These are phyloP conservation scores for Cryptosporidium meleagridis DNA, from an alignment of 169 alveolate species.

Conservation along the genomic window DNA sequence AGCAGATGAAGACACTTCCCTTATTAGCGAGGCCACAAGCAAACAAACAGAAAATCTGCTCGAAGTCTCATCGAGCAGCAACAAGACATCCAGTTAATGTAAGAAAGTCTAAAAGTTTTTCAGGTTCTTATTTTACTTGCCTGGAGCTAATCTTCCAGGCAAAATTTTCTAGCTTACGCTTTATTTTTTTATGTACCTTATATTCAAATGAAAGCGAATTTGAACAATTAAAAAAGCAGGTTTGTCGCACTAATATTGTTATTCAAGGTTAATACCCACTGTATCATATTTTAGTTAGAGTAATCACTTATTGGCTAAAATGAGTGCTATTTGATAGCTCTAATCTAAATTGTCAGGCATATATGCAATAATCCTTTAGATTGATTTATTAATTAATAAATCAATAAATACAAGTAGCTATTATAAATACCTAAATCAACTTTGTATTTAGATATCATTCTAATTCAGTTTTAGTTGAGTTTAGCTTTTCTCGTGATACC, in stretches of 20 bases:
- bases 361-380: background rate
- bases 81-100: slow-evolving; percentile 37
- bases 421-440: background rate
- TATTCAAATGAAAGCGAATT: too few relatives aligned
- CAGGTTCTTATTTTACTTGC: background rate
- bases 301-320: background rate
- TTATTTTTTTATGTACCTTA: background rate
- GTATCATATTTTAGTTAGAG: slow-evolving; percentile 1
- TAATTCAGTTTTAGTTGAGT: slow-evolving; percentile 1
- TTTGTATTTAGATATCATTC: background rate
- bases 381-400: background rate
- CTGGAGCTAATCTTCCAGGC: background rate
- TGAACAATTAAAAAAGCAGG: background rate
- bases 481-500: background rate
- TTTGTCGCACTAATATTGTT: background rate
- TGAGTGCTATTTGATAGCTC: background rate
- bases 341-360: background rate
- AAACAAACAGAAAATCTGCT: slow-evolving; percentile 57
- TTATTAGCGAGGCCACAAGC: background rate
- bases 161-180: slow-evolving; percentile 11
- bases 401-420: background rate
- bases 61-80: slow-evolving; percentile 68
- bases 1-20: slow-evolving; percentile 11
- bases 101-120: background rate
- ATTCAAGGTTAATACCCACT: background rate